Percentiles rank a stretch among this genome's conserved stretches.
Conservation (phyloP, 2,329 filamentous ascomycete genomes). For the Cryphonectria japonica region DNA sequence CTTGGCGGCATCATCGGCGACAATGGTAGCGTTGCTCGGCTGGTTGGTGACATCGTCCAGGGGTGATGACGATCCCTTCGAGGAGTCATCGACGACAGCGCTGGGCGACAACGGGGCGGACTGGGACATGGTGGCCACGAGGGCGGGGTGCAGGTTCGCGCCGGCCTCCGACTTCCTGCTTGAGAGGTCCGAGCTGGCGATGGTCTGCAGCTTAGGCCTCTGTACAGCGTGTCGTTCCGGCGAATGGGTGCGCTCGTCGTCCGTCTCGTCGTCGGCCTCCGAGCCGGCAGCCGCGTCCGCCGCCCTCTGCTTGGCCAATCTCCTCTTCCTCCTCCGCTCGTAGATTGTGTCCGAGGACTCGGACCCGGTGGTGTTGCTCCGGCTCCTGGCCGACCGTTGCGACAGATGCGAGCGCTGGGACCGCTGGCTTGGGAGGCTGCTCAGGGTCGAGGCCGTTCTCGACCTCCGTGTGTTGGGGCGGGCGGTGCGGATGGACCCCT, state of each 20-base stretch:
- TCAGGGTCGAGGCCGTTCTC: slow-evolving; percentile 32
- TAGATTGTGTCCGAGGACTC: slow-evolving; percentile 33
- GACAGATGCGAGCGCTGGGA: slow-evolving; percentile 25
- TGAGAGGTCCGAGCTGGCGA: slow-evolving; percentile 46
- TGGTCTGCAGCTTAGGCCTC: slow-evolving; percentile 52
- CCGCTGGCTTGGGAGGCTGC: slow-evolving; percentile 35
- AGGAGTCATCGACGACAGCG: background rate
- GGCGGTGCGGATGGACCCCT: slow-evolving; percentile 30
- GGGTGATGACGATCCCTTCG: slow-evolving; percentile 18
- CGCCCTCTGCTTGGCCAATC: slow-evolving; percentile 20
- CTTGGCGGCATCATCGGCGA: slow-evolving; percentile 12
- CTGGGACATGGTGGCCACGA: slow-evolving; percentile 17
- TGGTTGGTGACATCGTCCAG: slow-evolving; percentile 27
- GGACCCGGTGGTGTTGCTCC: slow-evolving; percentile 36
- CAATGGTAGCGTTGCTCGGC: background rate
- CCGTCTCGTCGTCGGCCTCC: slow-evolving; percentile 37
- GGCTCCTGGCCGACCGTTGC: slow-evolving; percentile 29
- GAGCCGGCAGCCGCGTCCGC: slow-evolving; percentile 28
- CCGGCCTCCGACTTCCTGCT: slow-evolving; percentile 38
- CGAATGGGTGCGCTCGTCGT: slow-evolving; percentile 28
- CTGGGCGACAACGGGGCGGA: slow-evolving; percentile 9
- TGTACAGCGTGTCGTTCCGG: slow-evolving; percentile 43
- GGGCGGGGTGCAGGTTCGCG: slow-evolving; percentile 23
- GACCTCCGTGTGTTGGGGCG: slow-evolving; percentile 33
- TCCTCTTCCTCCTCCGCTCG: slow-evolving; percentile 27